Base-by-base conservation (phyloP, 2,329 filamentous ascomycete genomes). In the Xylaria sp. region DNA sequence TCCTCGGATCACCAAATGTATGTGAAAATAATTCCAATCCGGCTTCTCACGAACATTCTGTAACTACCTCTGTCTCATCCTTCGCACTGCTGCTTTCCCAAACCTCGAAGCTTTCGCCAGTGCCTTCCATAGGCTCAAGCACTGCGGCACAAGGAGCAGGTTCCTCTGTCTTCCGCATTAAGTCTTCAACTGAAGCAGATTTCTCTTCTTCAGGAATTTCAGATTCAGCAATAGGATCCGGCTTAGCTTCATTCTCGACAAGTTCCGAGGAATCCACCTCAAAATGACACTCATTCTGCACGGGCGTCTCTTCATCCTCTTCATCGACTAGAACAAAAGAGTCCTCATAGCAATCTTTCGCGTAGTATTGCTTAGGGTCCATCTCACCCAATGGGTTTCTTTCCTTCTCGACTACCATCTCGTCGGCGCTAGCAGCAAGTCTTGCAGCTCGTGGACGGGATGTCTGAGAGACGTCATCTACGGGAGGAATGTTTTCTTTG, bases 401-500 rank as follows among this genome's bases (percentile, higher is more conserved):
- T 75, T 88, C 82, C 78, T 90, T 87, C 75, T 92, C 90, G 27
- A 91, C 83, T 21, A 87, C 78, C 84, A 90, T 90, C 66, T 85
- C 83, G 59, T 89, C 86, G 1, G 76, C 74, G 25, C 76, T 75
- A 25, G 76, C 71, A 25, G 73, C 72, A 9, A 78, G 72, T n/a
- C 80, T 78, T 27, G 79, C 71, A n/a, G 77, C 74, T 0, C 78
- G 77, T 1, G 79, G 76, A 25, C 75, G 73, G 18, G 82, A 82
- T 0, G 87, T 89, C 75, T 91, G 86, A 32, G 87, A 88, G 47
- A 91, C 79, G 54, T 92, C 90, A 64, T 88, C 87, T 2, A 82
- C 78, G 1, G 95, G 95, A 4, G 95, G 92, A 21, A 97, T 89
- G 77, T 99, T 99, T 83, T 99, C 95, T 84, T 99, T 99, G 76